These are phyloP conservation scores for Cryptomeria japonica DNA, from an alignment of 75 land plant genomes.

Conservation along the genomic window DNA sequence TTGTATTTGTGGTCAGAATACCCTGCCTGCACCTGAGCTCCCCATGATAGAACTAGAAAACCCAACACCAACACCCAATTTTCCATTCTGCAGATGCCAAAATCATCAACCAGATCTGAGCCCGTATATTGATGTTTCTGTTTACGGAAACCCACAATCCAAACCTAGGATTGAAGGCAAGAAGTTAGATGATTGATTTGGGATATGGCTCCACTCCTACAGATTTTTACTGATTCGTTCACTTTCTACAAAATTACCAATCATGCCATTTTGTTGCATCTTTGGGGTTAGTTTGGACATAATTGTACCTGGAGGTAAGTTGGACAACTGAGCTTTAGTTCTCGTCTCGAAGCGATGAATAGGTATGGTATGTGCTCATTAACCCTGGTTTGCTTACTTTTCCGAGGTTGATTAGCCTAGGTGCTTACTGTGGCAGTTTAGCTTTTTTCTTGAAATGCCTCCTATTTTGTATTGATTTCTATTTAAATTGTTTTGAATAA, in stretches of 20 bases:
- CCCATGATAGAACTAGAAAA: neutral
- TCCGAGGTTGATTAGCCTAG: too few relatives aligned
- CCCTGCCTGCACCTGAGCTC: constrained; percentile 12
- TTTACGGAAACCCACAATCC: neutral
- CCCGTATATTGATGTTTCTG: neutral
- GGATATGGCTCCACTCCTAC: neutral
- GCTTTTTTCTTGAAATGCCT: too few relatives aligned
- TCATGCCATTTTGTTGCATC: neutral
- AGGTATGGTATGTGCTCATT: too few relatives aligned
- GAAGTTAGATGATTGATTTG: neutral
- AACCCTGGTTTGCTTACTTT: too few relatives aligned
- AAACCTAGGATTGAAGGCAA: neutral
- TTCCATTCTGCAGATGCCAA: neutral
- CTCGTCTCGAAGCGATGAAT: too few relatives aligned
- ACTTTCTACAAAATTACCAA: neutral
- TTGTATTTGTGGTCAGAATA: constrained; percentile 26
- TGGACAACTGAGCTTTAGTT: too few relatives aligned
- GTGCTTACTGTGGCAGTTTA: too few relatives aligned
- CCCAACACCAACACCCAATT: neutral
- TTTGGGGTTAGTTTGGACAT: too few relatives aligned
- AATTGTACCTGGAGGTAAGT: too few relatives aligned
- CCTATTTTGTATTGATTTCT: too few relatives aligned
- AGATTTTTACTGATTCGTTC: neutral
- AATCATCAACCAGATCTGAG: neutral
- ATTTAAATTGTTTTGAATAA: too few relatives aligned